Evolutionary conservation across 192 early-diverging fungal species (phyloP), one percentile per base, ranked within the genome.

Genomic region (Thamnidium elegans): DNA sequence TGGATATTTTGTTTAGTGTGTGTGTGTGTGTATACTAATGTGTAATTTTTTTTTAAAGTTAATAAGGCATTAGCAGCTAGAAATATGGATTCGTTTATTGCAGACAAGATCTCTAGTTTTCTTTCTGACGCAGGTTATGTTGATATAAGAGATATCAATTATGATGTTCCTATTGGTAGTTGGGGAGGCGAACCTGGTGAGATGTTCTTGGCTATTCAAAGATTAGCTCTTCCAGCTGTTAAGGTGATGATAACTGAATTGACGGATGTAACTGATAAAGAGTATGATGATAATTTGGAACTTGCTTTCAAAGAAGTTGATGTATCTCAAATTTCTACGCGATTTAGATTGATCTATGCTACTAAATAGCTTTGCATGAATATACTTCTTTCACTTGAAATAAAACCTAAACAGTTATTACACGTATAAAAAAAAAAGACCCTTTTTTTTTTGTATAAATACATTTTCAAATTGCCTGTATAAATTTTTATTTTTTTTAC

Each of bases 61-160:
- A 52, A 67, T 20, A 14, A 60, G 13, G 66, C 71, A 17, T 46
- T 73, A 48, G 47, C 11, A 1, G 17, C 55, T 2, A 58, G 62
- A 17, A 42, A 48, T 11, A 54, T 73, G 60, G 71, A 73, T 50
- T 68, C 65, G 19, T 60, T 58, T 30, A 68, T 73, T 53, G 71
- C 66, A 39, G 62, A 58, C 15, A 62, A 68, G 55, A 55, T 73
- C 7, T 62, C 55, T 0, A 21, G 11, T 20, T 68, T 59, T 31
- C 44, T 68, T 14, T 42, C 63, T 14, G 34, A 73, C 31, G 62
- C 48, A 11, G 62, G 66, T 10, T 67, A 68, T 55, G 10, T 23
- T 11, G 9, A 60, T 19, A 64, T 73, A 9, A 42, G 42, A 39
- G 61, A 67, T 45, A 67, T 31, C 2, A 26, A 65, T 15, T 63